Evolutionary conservation across 169 alveolate species (phyloP), one percentile per base, ranked within the genome.

Genomic region (Plasmodium knowlesi): DNA sequence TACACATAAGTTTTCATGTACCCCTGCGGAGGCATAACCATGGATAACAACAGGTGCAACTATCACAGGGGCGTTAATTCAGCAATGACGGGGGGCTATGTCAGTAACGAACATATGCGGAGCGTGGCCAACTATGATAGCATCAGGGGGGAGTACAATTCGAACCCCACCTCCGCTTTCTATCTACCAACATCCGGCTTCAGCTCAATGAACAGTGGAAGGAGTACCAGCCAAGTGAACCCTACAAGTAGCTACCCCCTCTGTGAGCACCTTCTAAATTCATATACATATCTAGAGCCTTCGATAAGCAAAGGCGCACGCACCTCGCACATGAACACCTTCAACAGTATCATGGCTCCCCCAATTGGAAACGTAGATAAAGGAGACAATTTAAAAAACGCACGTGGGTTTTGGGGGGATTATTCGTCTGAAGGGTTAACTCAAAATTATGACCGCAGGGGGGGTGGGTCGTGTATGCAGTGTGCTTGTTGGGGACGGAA

Each of bases 401-500:
- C 86, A 41, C 67, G 80, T 2, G 70, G 41, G 8, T 19, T 76
- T 74, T 57, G 28, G 32, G 81, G 80, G 32, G 71, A 37, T 32
- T 86, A 39, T 76, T 19, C 82, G 6, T 74, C 80, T 19, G 76
- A 74, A 53, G 43, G 78, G 57, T 9, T 86, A 25, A 34, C n/a
- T 10, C 22, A 74, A 28, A 86, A 14, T 86, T 53, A 74, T 76
- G 57, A 76, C 19, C 53, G 80, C 19, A 76, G 54, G 9, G 6
- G 37, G 61, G 22, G 6, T 19, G 19, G 37, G 22, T 50, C 46
- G 70, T 86, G 93, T 76, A 10, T 86, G 19, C 84, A 86, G 67
- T 86, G 93, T 76, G 39, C 86, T 10, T 86, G 86, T 50, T 86
- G 37, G 37, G 46, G 70, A 5, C 14, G 50, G 67, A 39, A 6